Evolutionary conservation across 1,139 yeast genomes (phyloP).

Genomic region (Blastobotrys arbuscula): DNA sequence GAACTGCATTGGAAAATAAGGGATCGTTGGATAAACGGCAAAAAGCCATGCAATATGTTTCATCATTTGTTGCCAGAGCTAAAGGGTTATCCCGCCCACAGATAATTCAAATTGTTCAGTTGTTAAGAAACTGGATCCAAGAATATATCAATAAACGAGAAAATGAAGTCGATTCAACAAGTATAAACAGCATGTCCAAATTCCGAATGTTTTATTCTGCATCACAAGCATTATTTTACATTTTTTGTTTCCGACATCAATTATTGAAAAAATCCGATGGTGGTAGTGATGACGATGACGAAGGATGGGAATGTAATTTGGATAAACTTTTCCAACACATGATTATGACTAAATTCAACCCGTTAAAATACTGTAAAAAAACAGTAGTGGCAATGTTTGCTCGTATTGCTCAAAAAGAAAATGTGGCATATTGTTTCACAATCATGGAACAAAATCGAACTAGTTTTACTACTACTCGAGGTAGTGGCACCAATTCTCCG

Average conservation of each 20-base stretch:
- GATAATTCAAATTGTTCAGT: slow-evolving; percentile 70
- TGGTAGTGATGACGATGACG: slow-evolving; percentile 36
- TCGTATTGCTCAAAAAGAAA: slow-evolving; percentile 80
- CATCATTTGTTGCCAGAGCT: slow-evolving; percentile 90
- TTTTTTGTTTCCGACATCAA: slow-evolving; percentile 81
- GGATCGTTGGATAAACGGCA: slow-evolving; percentile 71
- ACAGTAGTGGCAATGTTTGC: slow-evolving; percentile 94
- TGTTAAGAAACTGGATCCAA: slow-evolving; percentile 76
- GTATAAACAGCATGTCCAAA: slow-evolving; percentile 40
- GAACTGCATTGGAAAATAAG: slow-evolving; percentile 64
- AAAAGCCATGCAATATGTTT: slow-evolving; percentile 85
- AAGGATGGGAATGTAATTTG: slow-evolving; percentile 72
- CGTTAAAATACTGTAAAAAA: slow-evolving; percentile 87
- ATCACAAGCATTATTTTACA: slow-evolving; percentile 83
- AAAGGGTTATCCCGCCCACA: slow-evolving; percentile 64
- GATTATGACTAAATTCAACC: slow-evolving; percentile 84
- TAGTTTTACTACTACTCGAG: slow-evolving; percentile 9
- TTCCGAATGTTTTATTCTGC: slow-evolving; percentile 90
- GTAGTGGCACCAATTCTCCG: slow-evolving; percentile 11
- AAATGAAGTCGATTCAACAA: slow-evolving; percentile 58
- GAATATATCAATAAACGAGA: slow-evolving; percentile 80
- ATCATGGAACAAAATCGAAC: slow-evolving; percentile 83
- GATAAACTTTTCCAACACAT: slow-evolving; percentile 85
- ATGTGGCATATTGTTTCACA: slow-evolving; percentile 88
- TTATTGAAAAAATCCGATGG: slow-evolving; percentile 47